phyloP scores from a whole-genome alignment of 768 basidiomycete genomes.

The Scleroderma citrinum region DNA sequence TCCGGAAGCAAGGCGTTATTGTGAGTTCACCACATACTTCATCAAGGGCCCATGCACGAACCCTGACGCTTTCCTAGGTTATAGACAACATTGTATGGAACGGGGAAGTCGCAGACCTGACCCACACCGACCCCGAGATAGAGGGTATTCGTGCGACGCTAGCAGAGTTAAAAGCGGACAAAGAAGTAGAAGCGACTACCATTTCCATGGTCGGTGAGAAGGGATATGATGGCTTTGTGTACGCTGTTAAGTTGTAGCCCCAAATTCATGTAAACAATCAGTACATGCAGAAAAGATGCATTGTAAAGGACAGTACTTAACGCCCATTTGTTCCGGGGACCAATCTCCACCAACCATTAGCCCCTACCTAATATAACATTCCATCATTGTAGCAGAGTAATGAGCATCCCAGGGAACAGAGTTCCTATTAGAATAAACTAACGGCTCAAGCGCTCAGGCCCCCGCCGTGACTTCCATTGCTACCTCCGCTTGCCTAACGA shows the following conservation, averaged over 20 bases:
- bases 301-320: no score
- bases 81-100: slow-evolving; percentile 58
- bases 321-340: no score
- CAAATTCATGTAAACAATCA: background rate
- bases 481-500: no score
- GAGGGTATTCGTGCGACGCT: slow-evolving; percentile 47
- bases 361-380: no score
- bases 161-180: slow-evolving; percentile 41
- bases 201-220: slow-evolving; percentile 46
- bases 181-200: slow-evolving; percentile 45
- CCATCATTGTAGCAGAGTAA: no score
- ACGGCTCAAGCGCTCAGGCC: no score
- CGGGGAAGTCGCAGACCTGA: slow-evolving; percentile 40
- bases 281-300: no score
- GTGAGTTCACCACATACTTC: slow-evolving; percentile 28
- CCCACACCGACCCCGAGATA: slow-evolving; percentile 26
- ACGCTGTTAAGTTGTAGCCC: slow-evolving; percentile 25
- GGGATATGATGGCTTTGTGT: slow-evolving; percentile 50
- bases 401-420: no score
- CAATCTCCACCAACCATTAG: no score
- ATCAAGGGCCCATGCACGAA: background rate
- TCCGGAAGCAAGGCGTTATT: slow-evolving; percentile 55
- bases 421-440: no score
- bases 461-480: no score
- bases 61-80: slow-evolving; percentile 42